Conservation (phyloP, 75 land plant genomes). For the Adiantum capillusveneris region DNA sequence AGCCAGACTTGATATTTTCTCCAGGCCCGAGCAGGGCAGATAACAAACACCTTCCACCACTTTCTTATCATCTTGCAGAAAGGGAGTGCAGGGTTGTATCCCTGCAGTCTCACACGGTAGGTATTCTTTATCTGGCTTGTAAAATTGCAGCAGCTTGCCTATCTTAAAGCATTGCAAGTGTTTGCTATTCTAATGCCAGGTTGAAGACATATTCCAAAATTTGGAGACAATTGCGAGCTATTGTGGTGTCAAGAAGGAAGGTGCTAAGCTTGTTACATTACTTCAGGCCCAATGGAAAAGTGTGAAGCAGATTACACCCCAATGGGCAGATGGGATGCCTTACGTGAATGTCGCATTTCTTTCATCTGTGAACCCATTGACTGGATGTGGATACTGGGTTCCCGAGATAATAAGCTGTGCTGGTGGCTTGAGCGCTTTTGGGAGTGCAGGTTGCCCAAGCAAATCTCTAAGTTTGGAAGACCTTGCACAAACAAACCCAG, state of each 20-base stretch:
- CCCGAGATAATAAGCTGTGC: conserved; percentile 6
- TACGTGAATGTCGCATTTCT: background rate
- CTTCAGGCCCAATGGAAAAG: background rate
- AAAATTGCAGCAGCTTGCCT: background rate
- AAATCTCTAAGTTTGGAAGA: background rate
- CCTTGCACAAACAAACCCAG: background rate
- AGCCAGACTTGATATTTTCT: background rate
- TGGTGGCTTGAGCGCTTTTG: background rate
- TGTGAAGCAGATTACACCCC: background rate
- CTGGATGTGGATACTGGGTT: background rate
- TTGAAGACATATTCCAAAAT: background rate
- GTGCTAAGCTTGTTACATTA: background rate
- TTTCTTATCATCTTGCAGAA: background rate
- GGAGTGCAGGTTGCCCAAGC: background rate
- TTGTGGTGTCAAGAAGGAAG: background rate
- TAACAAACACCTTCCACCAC: background rate
- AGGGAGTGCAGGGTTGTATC: background rate
- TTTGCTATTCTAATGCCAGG: background rate
- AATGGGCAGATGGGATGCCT: conserved; percentile 6
- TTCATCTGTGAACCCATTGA: background rate
- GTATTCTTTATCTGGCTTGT: background rate
- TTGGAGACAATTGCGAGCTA: background rate
- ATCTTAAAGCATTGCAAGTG: background rate
- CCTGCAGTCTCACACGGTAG: background rate
- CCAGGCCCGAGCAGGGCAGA: background rate